phyloP scores from a whole-genome alignment of 2,329 filamentous ascomycete species.

The Fusarium tjaetaba region DNA sequence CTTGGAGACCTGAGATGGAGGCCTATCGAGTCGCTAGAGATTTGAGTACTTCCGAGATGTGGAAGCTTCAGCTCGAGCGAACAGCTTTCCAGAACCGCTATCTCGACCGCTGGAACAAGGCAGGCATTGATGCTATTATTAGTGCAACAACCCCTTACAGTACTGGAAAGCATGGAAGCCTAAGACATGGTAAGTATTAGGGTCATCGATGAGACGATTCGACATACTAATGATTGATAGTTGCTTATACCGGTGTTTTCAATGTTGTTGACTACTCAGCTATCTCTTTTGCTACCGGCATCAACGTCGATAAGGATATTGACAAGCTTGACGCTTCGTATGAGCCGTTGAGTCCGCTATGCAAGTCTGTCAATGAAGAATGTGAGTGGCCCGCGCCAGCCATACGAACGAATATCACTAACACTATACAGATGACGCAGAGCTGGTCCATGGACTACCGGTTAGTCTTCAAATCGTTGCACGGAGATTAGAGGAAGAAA shows the following conservation, averaged over 20 bases:
- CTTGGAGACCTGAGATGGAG: conserved; percentile 52
- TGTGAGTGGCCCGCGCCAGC: conserved; percentile 50
- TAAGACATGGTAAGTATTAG: conserved; percentile 53
- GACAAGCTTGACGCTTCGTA: conserved; percentile 48
- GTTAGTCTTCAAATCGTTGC: conserved; percentile 57
- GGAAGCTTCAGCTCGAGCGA: conserved; percentile 58
- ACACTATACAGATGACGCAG: conserved; percentile 49
- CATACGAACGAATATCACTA: background rate
- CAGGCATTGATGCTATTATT: conserved; percentile 69
- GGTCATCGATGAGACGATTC: too few relatives aligned
- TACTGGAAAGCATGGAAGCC: conserved; percentile 54
- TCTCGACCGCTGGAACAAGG: conserved; percentile 57
- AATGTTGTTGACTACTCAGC: conserved; percentile 61
- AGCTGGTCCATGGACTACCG: conserved; percentile 53
- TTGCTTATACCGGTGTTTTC: conserved; percentile 61
- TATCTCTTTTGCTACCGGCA: conserved; percentile 58
- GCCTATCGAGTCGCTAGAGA: conserved; percentile 48
- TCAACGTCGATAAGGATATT: conserved; percentile 52
- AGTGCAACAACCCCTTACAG: conserved; percentile 63
- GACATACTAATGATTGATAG: conserved; percentile 39
- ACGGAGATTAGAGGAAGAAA: conserved; percentile 54
- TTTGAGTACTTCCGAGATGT: conserved; percentile 57
- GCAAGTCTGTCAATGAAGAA: conserved; percentile 52
- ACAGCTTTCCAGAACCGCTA: conserved; percentile 58
- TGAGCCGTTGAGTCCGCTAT: conserved; percentile 49